phyloP scores from a whole-genome alignment of 2,329 filamentous ascomycete genomes.

The Knufia petricola region DNA sequence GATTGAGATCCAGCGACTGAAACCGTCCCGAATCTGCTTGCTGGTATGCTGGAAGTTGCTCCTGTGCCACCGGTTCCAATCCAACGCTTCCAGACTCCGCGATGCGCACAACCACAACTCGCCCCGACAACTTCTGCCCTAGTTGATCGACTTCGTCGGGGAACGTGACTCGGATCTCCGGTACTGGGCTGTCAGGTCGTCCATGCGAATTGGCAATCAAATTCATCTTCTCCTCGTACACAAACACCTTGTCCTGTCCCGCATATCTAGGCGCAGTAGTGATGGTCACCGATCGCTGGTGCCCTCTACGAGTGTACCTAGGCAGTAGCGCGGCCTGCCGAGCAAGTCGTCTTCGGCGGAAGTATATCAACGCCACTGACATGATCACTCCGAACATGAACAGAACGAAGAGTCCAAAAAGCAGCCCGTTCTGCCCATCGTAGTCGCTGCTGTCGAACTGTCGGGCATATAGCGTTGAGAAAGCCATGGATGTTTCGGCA shows the following conservation, averaged over 20 bases:
- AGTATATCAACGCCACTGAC: slow-evolving; percentile 57
- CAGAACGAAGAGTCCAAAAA: slow-evolving; percentile 71
- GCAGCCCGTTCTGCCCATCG: slow-evolving; percentile 54
- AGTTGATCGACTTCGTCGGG: slow-evolving; percentile 78
- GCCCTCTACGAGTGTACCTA: slow-evolving; percentile 52
- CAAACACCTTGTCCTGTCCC: slow-evolving; percentile 60
- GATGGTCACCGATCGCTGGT: slow-evolving; percentile 51
- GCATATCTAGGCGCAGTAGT: slow-evolving; percentile 37
- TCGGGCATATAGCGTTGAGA: slow-evolving; percentile 8
- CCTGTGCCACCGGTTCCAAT: slow-evolving; percentile 70
- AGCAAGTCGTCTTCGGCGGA: slow-evolving; percentile 56
- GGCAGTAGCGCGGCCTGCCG: slow-evolving; percentile 51
- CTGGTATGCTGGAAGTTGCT: slow-evolving; percentile 74
- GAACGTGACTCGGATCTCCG: slow-evolving; percentile 97
- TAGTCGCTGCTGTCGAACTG: slow-evolving; percentile 27
- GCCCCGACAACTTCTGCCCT: slow-evolving; percentile 64
- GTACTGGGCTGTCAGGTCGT: slow-evolving; percentile 73
- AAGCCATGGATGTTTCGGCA: too few relatives aligned
- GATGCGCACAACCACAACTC: slow-evolving; percentile 84
- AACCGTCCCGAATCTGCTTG: slow-evolving; percentile 70
- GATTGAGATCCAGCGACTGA: slow-evolving; percentile 87
- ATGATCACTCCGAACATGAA: slow-evolving; percentile 62
- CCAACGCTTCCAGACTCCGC: slow-evolving; percentile 78
- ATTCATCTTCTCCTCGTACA: slow-evolving; percentile 70
- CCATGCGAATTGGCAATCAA: slow-evolving; percentile 67